Conservation (phyloP, 2,329 filamentous ascomycete genomes). For the Teratosphaeria gauchensis region DNA sequence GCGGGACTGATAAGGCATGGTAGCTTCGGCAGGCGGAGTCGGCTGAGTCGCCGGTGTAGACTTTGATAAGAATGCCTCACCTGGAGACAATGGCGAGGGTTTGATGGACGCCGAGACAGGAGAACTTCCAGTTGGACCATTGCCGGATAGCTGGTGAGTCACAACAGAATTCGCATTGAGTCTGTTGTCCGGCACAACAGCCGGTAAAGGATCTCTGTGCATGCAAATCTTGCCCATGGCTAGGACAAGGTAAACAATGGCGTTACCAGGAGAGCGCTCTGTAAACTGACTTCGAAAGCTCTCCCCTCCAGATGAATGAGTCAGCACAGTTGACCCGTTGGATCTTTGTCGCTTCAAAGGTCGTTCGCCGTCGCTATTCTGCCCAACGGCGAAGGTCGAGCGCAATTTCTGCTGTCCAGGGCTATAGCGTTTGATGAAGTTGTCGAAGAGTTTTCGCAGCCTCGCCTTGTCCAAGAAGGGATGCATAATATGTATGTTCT, state of each 20-base stretch:
- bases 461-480: constrained; percentile 50
- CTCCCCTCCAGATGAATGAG: constrained; percentile 9
- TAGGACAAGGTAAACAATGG: constrained; percentile 71
- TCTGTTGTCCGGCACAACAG: constrained; percentile 45
- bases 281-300: neutral
- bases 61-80: constrained; percentile 9
- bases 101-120: constrained; percentile 23
- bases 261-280: constrained; percentile 63
- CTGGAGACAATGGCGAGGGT: constrained; percentile 30
- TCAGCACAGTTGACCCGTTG: constrained; percentile 13
- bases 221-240: constrained; percentile 78
- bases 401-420: constrained; percentile 10
- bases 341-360: constrained; percentile 23
- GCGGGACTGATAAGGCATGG: constrained; percentile 12
- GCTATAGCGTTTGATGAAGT: constrained; percentile 43
- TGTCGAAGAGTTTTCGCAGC: constrained; percentile 43
- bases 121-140: constrained; percentile 16
- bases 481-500: constrained; percentile 54
- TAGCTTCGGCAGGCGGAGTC: constrained; percentile 21
- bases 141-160: constrained; percentile 19
- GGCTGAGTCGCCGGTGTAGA: constrained; percentile 23
- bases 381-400: constrained; percentile 19
- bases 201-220: constrained; percentile 41
- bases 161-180: constrained; percentile 27
- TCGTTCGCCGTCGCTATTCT: constrained; percentile 15